A percentile compares a stretch with the other conserved stretches of the same genome.
These are phyloP conservation scores for Persicaria maculosa DNA, from an alignment of 148 eudicot genomes.

Conservation along the genomic window DNA sequence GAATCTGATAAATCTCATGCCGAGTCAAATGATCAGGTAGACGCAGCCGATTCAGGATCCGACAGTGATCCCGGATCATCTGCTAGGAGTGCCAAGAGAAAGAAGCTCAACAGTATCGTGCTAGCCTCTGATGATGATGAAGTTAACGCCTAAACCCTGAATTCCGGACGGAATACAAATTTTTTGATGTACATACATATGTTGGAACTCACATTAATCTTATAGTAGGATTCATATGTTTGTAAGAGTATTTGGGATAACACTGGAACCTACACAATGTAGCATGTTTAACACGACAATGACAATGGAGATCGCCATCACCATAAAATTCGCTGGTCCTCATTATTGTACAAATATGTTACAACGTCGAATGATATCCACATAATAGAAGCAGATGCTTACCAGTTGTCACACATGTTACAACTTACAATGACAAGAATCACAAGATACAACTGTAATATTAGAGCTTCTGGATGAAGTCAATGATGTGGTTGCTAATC, in stretches of 20 bases:
- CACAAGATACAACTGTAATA: neutral
- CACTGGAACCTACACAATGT: no score
- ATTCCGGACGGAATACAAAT: neutral
- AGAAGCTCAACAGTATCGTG: neutral
- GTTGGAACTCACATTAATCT: no score
- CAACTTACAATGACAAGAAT: neutral
- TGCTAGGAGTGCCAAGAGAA: neutral
- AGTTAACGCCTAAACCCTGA: neutral
- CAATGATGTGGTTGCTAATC: neutral
- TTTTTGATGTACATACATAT: neutral
- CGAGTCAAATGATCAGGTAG: neutral
- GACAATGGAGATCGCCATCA: neutral
- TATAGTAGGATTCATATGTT: no score
- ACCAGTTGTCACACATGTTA: neutral
- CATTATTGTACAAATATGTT: neutral
- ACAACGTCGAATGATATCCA: neutral
- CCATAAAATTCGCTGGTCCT: neutral
- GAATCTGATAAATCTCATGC: neutral
- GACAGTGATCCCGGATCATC: neutral
- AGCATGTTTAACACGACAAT: no score
- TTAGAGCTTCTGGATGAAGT: neutral
- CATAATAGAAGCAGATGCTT: neutral
- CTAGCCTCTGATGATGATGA: neutral
- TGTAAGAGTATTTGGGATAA: no score
- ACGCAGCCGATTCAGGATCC: slow-evolving; percentile 6